Evolutionary conservation across 2,329 filamentous ascomycete species (phyloP), one percentile per base, ranked within the genome.

Genomic region (Aspergillus proliferans): DNA sequence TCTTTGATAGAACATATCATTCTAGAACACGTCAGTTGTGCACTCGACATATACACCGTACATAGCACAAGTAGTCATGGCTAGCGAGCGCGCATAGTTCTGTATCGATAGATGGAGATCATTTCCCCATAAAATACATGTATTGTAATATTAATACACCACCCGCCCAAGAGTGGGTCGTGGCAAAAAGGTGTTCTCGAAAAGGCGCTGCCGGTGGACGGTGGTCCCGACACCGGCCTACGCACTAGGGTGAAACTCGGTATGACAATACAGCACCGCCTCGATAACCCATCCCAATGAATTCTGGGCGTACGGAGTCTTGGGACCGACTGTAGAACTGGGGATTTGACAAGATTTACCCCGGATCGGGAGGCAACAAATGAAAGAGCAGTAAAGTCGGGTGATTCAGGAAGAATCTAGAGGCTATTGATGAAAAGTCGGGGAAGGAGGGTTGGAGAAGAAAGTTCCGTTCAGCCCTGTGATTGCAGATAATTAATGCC

Each of bases 371-470:
- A 8, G 22, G 34, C 40, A 52, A 52, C 57, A 59, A 62, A 63
- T 63, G 47, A 55, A 42, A 52, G 47, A 49, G 42, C 42, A 53
- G 49, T 47, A 45, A 53, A 53, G 41, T 65, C 64, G 64, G 64
- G 57, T 58, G 53, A 55, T 61, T 65, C 61, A 67, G 64, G 64
- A 58, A 64, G 34, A 26, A 33, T 48, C 47, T 51, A 48, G 54
- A 19, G 44, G 33, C 34, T n/a, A 38, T 45, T 34, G 14, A 30
- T 30, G 26, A 19, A 38, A 18, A n/a, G 43, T 45, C 18, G 19
- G 19, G 24, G 22, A 3, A 5, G 9, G 5, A 7, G 30, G 33
- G 10, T 30, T 30, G 6, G 24, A 50, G 26, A 24, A 15, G 41
- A 38, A 14, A 5, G 26, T 38, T 15, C 40, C 40, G 47, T 40